Conservation (phyloP, 495 filamentous ascomycete species). For the Talaromyces liani region DNA sequence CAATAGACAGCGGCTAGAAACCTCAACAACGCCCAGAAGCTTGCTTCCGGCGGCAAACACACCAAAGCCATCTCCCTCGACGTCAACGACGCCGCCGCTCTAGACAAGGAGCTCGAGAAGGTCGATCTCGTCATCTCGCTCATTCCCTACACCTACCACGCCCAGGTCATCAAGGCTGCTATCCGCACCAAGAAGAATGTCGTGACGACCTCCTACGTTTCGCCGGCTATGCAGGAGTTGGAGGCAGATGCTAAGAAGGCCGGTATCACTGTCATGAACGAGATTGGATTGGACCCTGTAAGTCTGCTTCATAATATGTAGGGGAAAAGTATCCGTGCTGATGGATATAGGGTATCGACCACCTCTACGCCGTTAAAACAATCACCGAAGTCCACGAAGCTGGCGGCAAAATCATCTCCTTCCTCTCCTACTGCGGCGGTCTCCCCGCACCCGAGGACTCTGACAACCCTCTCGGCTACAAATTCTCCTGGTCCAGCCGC, state of each 20-base stretch:
- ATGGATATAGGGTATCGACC: conserved; percentile 52
- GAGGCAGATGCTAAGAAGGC: conserved; percentile 79
- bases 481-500: conserved; percentile 83
- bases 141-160: conserved; percentile 93
- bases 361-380: conserved; percentile 82
- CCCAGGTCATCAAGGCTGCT: conserved; percentile 84
- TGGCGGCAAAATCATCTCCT: conserved; percentile 78
- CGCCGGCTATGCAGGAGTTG: conserved; percentile 85
- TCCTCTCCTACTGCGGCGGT: conserved; percentile 87
- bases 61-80: conserved; percentile 73
- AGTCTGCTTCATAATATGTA: conserved; percentile 9
- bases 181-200: conserved; percentile 92
- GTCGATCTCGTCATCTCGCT: conserved; percentile 73
- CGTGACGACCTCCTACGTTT: conserved; percentile 93
- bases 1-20: conserved; percentile 69
- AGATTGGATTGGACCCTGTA: conserved; percentile 71
- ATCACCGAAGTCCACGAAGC: conserved; percentile 71
- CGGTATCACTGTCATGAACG: conserved; percentile 96
- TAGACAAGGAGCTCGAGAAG: conserved; percentile 72
- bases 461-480: conserved; percentile 91
- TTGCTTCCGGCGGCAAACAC: conserved; percentile 63
- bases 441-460: conserved; percentile 76
- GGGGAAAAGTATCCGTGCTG: background rate
- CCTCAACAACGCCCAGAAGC: conserved; percentile 64
- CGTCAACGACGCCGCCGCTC: conserved; percentile 61